Conservation (phyloP, 2,329 filamentous ascomycete genomes). For the Aureobasidium namibiae region DNA sequence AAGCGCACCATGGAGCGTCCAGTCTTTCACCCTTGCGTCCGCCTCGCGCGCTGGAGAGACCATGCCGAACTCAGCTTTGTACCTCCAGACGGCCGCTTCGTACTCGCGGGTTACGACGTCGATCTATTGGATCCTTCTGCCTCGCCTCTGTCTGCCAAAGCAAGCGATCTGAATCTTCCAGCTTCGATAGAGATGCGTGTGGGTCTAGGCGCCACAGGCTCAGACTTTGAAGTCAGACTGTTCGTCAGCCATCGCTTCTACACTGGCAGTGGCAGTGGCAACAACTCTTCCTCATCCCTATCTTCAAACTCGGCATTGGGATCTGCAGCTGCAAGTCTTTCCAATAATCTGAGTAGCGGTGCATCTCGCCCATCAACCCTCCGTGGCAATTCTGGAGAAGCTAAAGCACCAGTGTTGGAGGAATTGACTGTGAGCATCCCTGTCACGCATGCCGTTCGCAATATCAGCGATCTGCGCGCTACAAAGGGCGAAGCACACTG, state of each 20-base stretch:
- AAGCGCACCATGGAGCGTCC: slow-evolving; percentile 65
- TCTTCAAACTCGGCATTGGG: neutral
- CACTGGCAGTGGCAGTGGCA: slow-evolving; percentile 30
- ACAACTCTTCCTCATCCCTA: neutral
- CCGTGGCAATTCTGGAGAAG: slow-evolving; percentile 13
- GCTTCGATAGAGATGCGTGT: slow-evolving; percentile 76
- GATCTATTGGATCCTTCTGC: slow-evolving; percentile 65
- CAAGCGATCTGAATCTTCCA: slow-evolving; percentile 66
- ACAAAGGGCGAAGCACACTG: slow-evolving; percentile 78
- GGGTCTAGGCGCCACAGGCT: slow-evolving; percentile 62
- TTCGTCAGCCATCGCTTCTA: slow-evolving; percentile 49
- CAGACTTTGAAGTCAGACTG: slow-evolving; percentile 83
- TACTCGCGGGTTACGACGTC: slow-evolving; percentile 88
- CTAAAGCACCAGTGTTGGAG: slow-evolving; percentile 47
- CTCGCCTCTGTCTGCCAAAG: slow-evolving; percentile 18
- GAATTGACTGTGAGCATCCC: slow-evolving; percentile 72
- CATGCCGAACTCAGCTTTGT: slow-evolving; percentile 90
- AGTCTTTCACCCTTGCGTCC: slow-evolving; percentile 92
- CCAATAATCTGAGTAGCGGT: slow-evolving; percentile 1
- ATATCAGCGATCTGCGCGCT: slow-evolving; percentile 71
- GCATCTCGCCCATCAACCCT: slow-evolving; percentile 3
- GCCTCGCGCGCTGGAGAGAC: slow-evolving; percentile 82
- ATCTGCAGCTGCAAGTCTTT: slow-evolving; percentile 11
- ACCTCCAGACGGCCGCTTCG: slow-evolving; percentile 88
- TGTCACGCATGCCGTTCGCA: slow-evolving; percentile 61